Evolutionary conservation across 768 basidiomycete genomes (phyloP), one percentile per base, ranked within the genome.

Genomic region (Coprinopsis marcescibilis): DNA sequence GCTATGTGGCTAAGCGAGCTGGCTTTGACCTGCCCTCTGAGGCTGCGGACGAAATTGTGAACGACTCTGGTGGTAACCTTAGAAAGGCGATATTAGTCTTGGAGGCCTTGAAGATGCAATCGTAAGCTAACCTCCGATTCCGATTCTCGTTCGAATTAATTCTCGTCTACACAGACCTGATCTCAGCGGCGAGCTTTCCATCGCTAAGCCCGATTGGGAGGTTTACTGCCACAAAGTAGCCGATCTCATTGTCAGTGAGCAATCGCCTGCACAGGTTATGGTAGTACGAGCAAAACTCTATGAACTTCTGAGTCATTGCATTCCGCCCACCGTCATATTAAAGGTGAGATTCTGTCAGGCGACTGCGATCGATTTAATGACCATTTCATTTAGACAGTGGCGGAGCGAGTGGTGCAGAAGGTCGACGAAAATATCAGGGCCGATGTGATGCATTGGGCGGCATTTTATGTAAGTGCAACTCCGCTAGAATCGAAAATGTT

Each of bases 161-260:
- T 12, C 24, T 44, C 51, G 41, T 29, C 14, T 39, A 48, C 39
- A 11, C 56, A 91, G 89, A 46, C 86, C 89, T n/a, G 88, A 92
- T 61, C 73, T 95, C 30, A 77, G 81, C 3, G 87, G 88, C 25
- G 68, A 85, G 30, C 66, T 92, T 47, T 74, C 77, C 26, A 91
- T 95, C 47, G 91, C 93, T 12, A 93, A 97, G 65, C 93, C 96
- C n/a, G 96, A 99, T 60, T 99, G 96, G 96, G 96, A 99, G 64
- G 89, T 87, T 10, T 99, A 96, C 61, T 96, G 94, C 55, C 74
- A 83, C 55, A 91, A 92, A 61, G 83, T 97, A 10, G 93, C 87
- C 12, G 91, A 94, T 62, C 68, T 89, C 58, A 93, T 99, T 52
- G 69, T 97, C 14, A 73, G 79, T 51, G 91, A 96, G 57, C 96